Evolutionary conservation across 1,139 yeast species (phyloP).

Genomic region (Debaryomycetaceae sp.): DNA sequence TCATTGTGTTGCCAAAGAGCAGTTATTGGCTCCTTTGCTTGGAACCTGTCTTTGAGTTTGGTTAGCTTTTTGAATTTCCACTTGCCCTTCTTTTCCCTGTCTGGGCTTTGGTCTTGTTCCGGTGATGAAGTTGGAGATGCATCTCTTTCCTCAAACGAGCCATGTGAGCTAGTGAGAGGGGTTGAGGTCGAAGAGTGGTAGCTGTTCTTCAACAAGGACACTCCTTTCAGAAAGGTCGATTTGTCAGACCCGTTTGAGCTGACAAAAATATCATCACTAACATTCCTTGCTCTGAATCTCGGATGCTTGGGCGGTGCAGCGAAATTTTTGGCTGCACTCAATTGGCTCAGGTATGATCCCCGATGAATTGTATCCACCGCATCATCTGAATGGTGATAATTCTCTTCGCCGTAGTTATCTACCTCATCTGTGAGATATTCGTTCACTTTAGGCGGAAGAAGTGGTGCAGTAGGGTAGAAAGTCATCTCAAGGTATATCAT

Average conservation of each 20-base stretch:
- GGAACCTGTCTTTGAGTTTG: constrained; percentile 31
- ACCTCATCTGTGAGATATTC: constrained; percentile 7
- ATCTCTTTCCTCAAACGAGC: not conserved
- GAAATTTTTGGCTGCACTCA: constrained; percentile 5
- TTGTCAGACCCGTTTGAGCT: constrained; percentile 13
- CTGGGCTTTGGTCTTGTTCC: not conserved
- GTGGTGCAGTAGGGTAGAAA: constrained; percentile 67
- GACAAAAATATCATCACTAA: constrained; percentile 29
- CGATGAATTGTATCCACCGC: constrained; percentile 3
- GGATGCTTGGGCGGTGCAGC: constrained; percentile 13
- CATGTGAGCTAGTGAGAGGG: constrained; percentile 7
- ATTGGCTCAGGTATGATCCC: not conserved
- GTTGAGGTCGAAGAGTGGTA: not conserved
- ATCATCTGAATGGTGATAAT: constrained; percentile 3
- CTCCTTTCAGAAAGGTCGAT: constrained; percentile 4
- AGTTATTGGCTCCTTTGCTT: constrained; percentile 35
- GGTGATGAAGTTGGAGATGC: not conserved
- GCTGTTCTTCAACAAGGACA: not conserved
- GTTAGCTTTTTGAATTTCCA: constrained; percentile 26
- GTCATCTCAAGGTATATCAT: constrained; percentile 89
- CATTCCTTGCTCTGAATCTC: constrained; percentile 10
- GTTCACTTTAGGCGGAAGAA: constrained; percentile 41
- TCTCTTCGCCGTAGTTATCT: constrained; percentile 3
- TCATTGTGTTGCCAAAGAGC: constrained; percentile 17
- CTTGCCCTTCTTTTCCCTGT: constrained; percentile 5